These are phyloP conservation scores for Hymenoscyphus linearis DNA, from an alignment of 2,329 filamentous ascomycete species.

Conservation along the genomic window DNA sequence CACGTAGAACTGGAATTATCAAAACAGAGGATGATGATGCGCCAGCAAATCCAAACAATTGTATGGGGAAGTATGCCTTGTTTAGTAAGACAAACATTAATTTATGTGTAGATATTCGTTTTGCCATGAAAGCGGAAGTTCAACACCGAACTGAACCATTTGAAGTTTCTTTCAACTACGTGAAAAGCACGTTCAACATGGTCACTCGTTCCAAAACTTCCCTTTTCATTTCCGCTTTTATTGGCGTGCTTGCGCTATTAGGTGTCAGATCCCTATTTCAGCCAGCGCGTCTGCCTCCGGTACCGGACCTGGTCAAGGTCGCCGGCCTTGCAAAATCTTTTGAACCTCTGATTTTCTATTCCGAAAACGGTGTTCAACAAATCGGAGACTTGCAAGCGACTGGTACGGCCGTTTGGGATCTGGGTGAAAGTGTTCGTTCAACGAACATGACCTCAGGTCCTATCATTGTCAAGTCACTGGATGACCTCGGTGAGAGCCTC, in stretches of 20 bases:
- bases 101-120: slow-evolving; percentile 67
- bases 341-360: slow-evolving; percentile 92
- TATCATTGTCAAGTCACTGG: slow-evolving; percentile 79
- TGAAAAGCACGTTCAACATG: slow-evolving; percentile 53
- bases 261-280: slow-evolving; percentile 62
- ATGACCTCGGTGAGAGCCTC: slow-evolving; percentile 78
- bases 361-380: slow-evolving; percentile 80
- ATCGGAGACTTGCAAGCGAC: slow-evolving; percentile 87
- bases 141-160: slow-evolving; percentile 83
- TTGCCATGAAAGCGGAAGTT: slow-evolving; percentile 81
- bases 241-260: slow-evolving; percentile 59
- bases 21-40: slow-evolving; percentile 21
- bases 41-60: slow-evolving; percentile 41
- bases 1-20: slow-evolving; percentile 33
- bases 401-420: slow-evolving; percentile 88
- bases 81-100: slow-evolving; percentile 18
- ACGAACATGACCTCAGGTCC: slow-evolving; percentile 89
- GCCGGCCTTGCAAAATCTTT: slow-evolving; percentile 86
- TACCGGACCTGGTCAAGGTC: slow-evolving; percentile 85
- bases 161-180: slow-evolving; percentile 61
- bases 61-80: slow-evolving; percentile 35
- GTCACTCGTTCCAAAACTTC: slow-evolving; percentile 67
- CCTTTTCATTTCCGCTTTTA: slow-evolving; percentile 54
- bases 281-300: slow-evolving; percentile 60
- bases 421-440: slow-evolving; percentile 81